Evolutionary conservation across 163 green algal species (phyloP), one percentile per base, ranked within the genome.

Genomic region (Chlamydomonas reinhardtii): DNA sequence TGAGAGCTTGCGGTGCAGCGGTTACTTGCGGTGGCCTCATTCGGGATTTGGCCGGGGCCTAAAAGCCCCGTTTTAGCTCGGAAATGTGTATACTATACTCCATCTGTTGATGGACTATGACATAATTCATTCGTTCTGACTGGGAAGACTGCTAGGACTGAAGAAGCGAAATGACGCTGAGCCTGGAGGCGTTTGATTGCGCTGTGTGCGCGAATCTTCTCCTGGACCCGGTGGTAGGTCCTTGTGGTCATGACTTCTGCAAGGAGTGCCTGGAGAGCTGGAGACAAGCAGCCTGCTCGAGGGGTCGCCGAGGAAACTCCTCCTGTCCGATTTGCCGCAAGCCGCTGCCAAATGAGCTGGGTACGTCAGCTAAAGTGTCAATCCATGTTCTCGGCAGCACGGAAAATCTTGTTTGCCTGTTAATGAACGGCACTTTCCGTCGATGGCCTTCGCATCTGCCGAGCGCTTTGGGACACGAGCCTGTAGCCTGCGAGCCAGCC

Each of bases 161-260:
- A 29, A 27, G 22, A 22, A 65, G 1, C n/a, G 22, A 65, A 27
- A 29, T 35, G 25, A 12, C 27, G 5, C 3, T 20, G 62, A 29
- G 14, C 5, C 4, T 20, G 4, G 12, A 29, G 62, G 27, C 25
- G 5, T 85, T 71, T n/a, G 85, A 87, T 5, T 90, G 86, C 74
- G 24, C 76, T 2, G 87, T 91, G 22, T 91, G 88, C 31, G 70
- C 74, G 16, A 83, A 88, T 37, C 34, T 91, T 14, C 35, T 91
- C 14, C 73, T 91, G 65, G 88, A 91, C 61, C 88, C 88, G 22
- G 88, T 91, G 14, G 88, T 91, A 4, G 76, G 76, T 66, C 71
- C 59, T 20, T 92, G 89, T 56, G 89, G 89, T 0, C 89, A 92
- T 70, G 89, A 92, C 48, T 90, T 90, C 32, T 92, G 89, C 69